Evolutionary conservation across 2,329 filamentous ascomycete species (phyloP), one percentile per base, ranked within the genome.

Genomic region (Bipolaris oryzae): DNA sequence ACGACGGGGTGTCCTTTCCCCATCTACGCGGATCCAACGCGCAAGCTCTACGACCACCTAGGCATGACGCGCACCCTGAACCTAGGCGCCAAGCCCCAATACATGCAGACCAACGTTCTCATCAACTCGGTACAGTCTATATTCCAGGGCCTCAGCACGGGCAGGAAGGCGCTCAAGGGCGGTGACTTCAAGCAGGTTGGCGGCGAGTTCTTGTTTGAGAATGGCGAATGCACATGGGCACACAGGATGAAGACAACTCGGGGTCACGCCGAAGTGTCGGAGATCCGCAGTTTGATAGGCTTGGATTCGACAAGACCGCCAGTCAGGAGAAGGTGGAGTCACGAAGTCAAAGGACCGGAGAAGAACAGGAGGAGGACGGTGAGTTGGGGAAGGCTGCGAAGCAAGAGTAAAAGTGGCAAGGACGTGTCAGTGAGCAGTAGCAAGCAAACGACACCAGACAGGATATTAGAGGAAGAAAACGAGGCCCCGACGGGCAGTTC

Each of bases 231-330:
- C 25, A 87, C 85, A 1, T 96, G 91, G 91, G 92, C 89, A 67
- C 90, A 94, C 76, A 82, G 90, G 25, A 96, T 96, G 91, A 82
- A 81, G 70, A 90, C 85, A 55, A 94, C 90, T 11, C 79, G 91
- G 46, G 91, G 93, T 64, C 91, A 96, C 71, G 84, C 85, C 1
- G 90, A 92, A 78, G 80, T 93, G 1, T 81, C 82, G 0, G 87
- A 88, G 72, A 67, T 92, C 53, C 84, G 86, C 76, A 79, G 84
- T 64, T 74, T 90, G 11, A 73, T 92, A 43, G 87, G 87, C 0
- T 50, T 77, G 18, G 68, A 74, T 39, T 69, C 53, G 6, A 58
- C 54, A 21, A 67, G 67, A 45, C 66, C 68, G 35, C 70, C 71
- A 6, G 48, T 71, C 50, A 47, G 72, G 47, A 72, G 74, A 63